Evolutionary conservation across 176 grass and related monocot genomes (phyloP).

Genomic region (Phoenix roebelenii): DNA sequence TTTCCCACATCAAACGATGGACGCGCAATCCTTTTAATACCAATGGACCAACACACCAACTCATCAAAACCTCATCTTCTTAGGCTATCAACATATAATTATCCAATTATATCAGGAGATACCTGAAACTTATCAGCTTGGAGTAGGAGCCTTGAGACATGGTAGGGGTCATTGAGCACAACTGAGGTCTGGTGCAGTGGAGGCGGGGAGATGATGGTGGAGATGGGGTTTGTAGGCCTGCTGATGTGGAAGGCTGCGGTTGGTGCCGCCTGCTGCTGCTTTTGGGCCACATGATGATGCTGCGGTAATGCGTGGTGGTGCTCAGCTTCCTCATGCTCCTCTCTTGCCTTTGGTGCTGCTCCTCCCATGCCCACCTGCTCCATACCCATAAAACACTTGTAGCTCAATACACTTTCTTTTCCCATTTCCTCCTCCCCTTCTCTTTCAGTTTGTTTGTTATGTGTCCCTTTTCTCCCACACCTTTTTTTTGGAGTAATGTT

Average conservation of each 20-base stretch:
- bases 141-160: slow-evolving; percentile 33
- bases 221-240: slow-evolving; percentile 25
- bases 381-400: background rate
- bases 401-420: background rate
- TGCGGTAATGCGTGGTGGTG: slow-evolving; percentile 10
- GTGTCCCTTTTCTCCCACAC: no score
- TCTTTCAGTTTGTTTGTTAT: background rate
- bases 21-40: no score
- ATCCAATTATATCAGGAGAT: no score
- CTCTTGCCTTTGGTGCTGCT: slow-evolving; percentile 36
- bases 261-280: slow-evolving; percentile 19
- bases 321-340: slow-evolving; percentile 30
- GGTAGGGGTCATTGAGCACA: slow-evolving; percentile 35
- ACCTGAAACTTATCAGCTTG: slow-evolving; percentile 76
- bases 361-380: slow-evolving; percentile 57
- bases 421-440: background rate
- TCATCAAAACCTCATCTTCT: no score
- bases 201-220: slow-evolving; percentile 34
- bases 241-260: slow-evolving; percentile 37
- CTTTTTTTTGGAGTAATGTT: no score
- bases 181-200: slow-evolving; percentile 27
- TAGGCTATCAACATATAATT: no score
- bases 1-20: no score
- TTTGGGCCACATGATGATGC: slow-evolving; percentile 34
- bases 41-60: no score